Conservation (phyloP, 305 asterid species). For the Plantago coronopus region DNA sequence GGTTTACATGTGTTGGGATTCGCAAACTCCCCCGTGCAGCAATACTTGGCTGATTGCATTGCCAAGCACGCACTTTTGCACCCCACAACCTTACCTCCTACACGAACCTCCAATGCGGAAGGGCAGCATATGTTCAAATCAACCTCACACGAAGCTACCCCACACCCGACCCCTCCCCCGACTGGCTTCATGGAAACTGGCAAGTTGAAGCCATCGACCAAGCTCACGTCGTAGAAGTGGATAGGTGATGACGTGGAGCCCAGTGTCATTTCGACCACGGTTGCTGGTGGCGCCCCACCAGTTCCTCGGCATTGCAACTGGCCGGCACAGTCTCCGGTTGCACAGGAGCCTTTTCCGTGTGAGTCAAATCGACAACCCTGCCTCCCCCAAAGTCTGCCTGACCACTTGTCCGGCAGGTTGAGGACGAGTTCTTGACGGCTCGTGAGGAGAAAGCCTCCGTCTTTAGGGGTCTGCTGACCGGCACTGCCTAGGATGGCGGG, state of each 20-base stretch:
- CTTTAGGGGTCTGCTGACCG: slow-evolving; percentile 52
- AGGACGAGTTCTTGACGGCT: slow-evolving; percentile 58
- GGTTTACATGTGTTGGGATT: slow-evolving; percentile 68
- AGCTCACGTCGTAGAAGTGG: slow-evolving; percentile 81
- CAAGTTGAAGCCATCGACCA: slow-evolving; percentile 86
- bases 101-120: slow-evolving; percentile 65
- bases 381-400: slow-evolving; percentile 83
- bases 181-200: slow-evolving; percentile 83
- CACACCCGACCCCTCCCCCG: slow-evolving; percentile 85
- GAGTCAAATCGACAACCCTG: slow-evolving; percentile 54
- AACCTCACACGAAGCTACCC: slow-evolving; percentile 70
- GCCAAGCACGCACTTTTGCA: slow-evolving; percentile 93
- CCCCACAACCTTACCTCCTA: slow-evolving; percentile 65
- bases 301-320: slow-evolving; percentile 58
- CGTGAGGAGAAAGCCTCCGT: slow-evolving; percentile 65
- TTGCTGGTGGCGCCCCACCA: slow-evolving; percentile 79
- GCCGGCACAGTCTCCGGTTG: slow-evolving; percentile 74
- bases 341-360: slow-evolving; percentile 56
- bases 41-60: slow-evolving; percentile 71
- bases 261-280: slow-evolving; percentile 90
- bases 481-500: slow-evolving; percentile 76
- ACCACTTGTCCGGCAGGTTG: slow-evolving; percentile 74
- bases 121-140: slow-evolving; percentile 82
- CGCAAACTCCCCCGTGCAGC: slow-evolving; percentile 76
- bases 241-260: slow-evolving; percentile 65